Percentiles rank a stretch among this genome's conserved stretches.
Conservation (phyloP, 2,329 filamentous ascomycete species). For the Aspergillus neoniger region DNA sequence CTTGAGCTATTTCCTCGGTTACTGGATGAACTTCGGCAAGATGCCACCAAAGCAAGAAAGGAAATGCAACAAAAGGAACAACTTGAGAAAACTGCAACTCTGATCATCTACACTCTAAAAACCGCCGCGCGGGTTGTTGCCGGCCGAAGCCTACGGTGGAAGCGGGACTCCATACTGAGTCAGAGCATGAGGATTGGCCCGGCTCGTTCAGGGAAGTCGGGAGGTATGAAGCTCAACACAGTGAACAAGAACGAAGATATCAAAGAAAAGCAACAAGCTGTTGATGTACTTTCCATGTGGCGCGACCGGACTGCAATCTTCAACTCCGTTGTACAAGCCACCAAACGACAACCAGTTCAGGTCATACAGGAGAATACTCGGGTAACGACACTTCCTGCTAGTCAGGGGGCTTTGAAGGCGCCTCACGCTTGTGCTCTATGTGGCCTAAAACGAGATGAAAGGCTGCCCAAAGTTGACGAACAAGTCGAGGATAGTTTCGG, state of each 20-base stretch:
- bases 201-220: slow-evolving; percentile 68
- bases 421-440: slow-evolving; percentile 79
- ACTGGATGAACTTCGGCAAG: slow-evolving; percentile 64
- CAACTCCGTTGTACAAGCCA: slow-evolving; percentile 58
- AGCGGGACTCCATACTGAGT: slow-evolving; percentile 78
- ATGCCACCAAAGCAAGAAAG: slow-evolving; percentile 66
- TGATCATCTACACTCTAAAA: slow-evolving; percentile 34
- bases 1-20: slow-evolving; percentile 74
- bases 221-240: slow-evolving; percentile 88
- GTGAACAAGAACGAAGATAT: slow-evolving; percentile 80
- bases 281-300: slow-evolving; percentile 76
- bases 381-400: slow-evolving; percentile 62
- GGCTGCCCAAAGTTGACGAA: slow-evolving; percentile 72
- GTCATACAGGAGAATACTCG: slow-evolving; percentile 70
- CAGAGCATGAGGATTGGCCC: slow-evolving; percentile 85
- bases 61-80: slow-evolving; percentile 51
- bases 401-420: slow-evolving; percentile 70
- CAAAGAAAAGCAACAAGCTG: slow-evolving; percentile 81
- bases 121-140: slow-evolving; percentile 80
- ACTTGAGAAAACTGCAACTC: slow-evolving; percentile 22
- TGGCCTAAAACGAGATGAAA: slow-evolving; percentile 83
- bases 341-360: slow-evolving; percentile 56
- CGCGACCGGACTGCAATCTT: slow-evolving; percentile 73
- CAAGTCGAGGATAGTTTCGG: slow-evolving; percentile 87
- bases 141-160: slow-evolving; percentile 85